Evolutionary conservation across 306 rosid genomes (phyloP).

Genomic region (Arachis stenosperma): DNA sequence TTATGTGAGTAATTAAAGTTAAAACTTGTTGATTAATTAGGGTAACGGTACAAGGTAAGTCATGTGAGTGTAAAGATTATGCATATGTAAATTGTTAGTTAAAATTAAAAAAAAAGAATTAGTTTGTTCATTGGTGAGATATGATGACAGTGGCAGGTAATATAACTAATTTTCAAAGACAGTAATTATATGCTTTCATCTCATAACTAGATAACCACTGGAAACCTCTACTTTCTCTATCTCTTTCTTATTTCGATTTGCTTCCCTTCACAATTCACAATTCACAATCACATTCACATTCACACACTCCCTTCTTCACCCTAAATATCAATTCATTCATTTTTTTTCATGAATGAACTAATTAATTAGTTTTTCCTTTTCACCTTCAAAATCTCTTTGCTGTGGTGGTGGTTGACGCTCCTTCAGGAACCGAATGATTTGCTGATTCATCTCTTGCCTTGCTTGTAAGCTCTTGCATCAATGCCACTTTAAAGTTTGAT

Average conservation of each 20-base stretch:
- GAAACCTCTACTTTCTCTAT: background rate
- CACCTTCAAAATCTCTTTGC: background rate
- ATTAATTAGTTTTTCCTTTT: slow-evolving; percentile 7
- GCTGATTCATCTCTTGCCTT: slow-evolving; percentile 36
- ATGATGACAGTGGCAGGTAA: too few relatives aligned
- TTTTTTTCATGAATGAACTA: background rate
- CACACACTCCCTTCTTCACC: background rate
- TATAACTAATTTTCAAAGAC: too few relatives aligned
- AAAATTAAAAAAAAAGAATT: too few relatives aligned
- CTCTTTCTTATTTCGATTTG: background rate
- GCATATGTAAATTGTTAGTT: too few relatives aligned
- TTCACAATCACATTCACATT: background rate
- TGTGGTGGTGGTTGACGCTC: background rate
- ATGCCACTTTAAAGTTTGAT: slow-evolving; percentile 8
- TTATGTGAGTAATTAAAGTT: too few relatives aligned
- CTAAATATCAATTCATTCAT: background rate
- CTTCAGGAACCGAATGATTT: slow-evolving; percentile 24
- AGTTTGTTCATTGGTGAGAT: too few relatives aligned
- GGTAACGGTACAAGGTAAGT: too few relatives aligned
- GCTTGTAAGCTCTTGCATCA: slow-evolving; percentile 31
- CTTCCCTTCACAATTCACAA: background rate
- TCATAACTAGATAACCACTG: too few relatives aligned
- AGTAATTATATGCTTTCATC: too few relatives aligned
- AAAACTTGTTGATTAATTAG: too few relatives aligned
- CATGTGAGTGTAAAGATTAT: too few relatives aligned